phyloP scores from a whole-genome alignment of 106 monocot genomes.

The Dioscorea dumetorum region DNA sequence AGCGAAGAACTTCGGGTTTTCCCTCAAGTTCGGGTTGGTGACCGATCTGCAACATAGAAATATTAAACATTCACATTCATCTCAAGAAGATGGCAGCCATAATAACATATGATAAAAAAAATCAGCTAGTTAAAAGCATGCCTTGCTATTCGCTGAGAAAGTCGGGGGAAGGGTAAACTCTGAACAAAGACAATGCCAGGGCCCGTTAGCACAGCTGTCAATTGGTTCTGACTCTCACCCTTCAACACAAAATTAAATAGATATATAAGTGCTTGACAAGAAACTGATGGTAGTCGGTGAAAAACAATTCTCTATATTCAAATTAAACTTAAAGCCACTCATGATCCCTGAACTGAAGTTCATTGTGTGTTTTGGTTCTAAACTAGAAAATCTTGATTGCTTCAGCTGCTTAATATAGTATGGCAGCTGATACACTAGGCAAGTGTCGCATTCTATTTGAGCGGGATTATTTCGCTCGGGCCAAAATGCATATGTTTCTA shows the following conservation, averaged over 20 bases:
- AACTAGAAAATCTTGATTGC: no score
- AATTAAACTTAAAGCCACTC: conserved; percentile 26
- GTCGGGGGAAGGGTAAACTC: conserved; percentile 79
- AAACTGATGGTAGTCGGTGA: conserved; percentile 38
- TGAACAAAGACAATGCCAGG: conserved; percentile 94
- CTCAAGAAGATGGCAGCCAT: conserved; percentile 1
- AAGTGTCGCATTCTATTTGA: no score
- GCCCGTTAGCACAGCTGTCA: conserved; percentile 65
- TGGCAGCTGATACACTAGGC: no score
- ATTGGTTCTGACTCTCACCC: conserved; percentile 54
- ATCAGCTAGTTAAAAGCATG: neutral
- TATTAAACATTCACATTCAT: neutral
- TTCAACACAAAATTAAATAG: conserved; percentile 17
- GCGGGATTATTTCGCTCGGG: no score
- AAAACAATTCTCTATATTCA: conserved; percentile 89
- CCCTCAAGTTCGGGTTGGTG: conserved; percentile 70
- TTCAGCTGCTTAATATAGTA: no score
- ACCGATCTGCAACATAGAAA: conserved; percentile 44
- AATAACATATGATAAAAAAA: neutral
- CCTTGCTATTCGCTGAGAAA: conserved; percentile 88
- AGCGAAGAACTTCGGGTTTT: conserved; percentile 87
- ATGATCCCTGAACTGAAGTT: no score
- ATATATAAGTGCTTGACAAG: neutral
- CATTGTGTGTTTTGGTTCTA: no score
- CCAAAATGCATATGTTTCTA: no score